Conservation (phyloP, 306 rosid genomes). For the Abrus precatorius region DNA sequence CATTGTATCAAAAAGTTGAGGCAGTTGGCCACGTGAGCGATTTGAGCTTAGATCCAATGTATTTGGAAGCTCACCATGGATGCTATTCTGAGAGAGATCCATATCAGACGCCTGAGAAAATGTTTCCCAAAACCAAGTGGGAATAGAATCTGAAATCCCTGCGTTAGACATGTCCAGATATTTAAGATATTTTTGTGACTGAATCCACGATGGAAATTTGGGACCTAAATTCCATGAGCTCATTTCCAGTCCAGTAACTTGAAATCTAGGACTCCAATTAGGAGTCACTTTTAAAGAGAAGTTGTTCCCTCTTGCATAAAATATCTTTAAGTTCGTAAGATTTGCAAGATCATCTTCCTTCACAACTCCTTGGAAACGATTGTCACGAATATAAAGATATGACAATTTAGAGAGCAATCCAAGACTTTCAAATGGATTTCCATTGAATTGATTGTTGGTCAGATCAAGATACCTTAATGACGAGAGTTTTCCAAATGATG, state of each 20-base stretch:
- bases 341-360: constrained; percentile 20
- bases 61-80: constrained; percentile 31
- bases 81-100: constrained; percentile 32
- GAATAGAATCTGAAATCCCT: not conserved
- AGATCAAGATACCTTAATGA: not conserved
- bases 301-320: constrained; percentile 2
- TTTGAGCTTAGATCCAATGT: constrained; percentile 27
- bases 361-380: constrained; percentile 9
- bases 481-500: not conserved
- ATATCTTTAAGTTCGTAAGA: not conserved
- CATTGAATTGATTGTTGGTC: not conserved
- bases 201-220: constrained; percentile 42
- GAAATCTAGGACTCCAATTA: constrained; percentile 36
- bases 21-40: not conserved
- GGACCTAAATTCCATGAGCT: constrained; percentile 31
- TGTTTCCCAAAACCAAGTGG: not conserved
- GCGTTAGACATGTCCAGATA: constrained; percentile 36
- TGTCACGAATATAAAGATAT: not conserved
- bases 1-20: not conserved
- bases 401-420: not conserved
- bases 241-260: rapidly evolving
- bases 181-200: not conserved
- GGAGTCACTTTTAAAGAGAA: not conserved
- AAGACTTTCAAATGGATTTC: constrained; percentile 5
- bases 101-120: rapidly evolving